Conservation (phyloP, 805 yeast genomes). For the Suhomyces pyralidae region DNA sequence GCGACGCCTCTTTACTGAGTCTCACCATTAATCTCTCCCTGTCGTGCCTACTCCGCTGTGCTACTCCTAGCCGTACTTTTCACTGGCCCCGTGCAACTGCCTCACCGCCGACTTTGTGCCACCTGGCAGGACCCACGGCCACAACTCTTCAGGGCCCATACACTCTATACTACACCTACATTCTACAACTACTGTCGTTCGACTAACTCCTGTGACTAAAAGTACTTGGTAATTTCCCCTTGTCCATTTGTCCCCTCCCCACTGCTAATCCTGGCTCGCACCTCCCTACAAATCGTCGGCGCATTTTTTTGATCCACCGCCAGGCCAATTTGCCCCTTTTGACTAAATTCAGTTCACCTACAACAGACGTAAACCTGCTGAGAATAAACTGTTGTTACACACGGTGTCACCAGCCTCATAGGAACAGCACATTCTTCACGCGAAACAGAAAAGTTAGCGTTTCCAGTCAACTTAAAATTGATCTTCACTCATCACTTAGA, state of each 20-base stretch:
- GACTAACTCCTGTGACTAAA: too few species aligned
- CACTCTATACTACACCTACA: not conserved
- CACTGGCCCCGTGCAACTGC: not conserved
- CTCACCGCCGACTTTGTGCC: not conserved
- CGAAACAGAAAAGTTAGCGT: too few species aligned
- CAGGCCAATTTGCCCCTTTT: not conserved
- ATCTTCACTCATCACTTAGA: not conserved
- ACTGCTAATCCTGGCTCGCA: not conserved
- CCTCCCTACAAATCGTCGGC: not conserved
- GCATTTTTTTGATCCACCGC: not conserved
- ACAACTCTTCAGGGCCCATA: not conserved
- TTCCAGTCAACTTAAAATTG: too few species aligned
- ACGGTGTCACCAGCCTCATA: not conserved
- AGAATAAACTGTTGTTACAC: not conserved
- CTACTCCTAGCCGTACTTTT: not conserved
- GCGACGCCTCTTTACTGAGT: conserved; percentile 17
- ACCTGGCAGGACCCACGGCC: not conserved
- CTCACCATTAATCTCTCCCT: conserved; percentile 7
- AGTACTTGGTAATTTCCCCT: too few species aligned
- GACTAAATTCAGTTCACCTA: not conserved
- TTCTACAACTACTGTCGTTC: too few species aligned
- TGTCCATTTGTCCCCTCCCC: not conserved
- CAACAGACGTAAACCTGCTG: not conserved
- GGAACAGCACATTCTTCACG: not conserved
- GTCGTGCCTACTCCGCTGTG: not conserved